Conservation (phyloP, 2,329 filamentous ascomycete species). For the Cladosporium phlei region DNA sequence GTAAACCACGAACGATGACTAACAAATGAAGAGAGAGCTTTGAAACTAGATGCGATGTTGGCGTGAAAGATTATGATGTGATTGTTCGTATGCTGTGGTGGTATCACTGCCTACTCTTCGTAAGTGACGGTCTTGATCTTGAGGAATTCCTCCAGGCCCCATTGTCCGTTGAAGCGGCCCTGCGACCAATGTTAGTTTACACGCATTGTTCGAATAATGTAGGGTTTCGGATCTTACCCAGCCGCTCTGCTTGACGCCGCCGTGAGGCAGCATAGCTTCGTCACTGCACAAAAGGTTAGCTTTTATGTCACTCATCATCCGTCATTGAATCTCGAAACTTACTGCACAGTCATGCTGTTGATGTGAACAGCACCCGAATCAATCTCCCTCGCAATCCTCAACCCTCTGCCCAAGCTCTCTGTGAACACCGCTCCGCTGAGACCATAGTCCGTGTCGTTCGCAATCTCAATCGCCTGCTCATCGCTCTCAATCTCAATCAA, state of each 20-base stretch:
- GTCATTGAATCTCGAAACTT: not conserved
- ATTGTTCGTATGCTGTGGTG: too few relatives aligned
- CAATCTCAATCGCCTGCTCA: conserved; percentile 66
- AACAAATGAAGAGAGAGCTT: too few relatives aligned
- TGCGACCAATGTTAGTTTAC: not conserved
- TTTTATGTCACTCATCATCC: not conserved
- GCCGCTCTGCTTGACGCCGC: conserved; percentile 47
- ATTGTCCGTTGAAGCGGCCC: conserved; percentile 43
- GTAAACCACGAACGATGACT: too few relatives aligned
- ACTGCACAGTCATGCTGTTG: conserved; percentile 48
- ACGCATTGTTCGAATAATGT: not conserved
- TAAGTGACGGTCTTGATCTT: conserved; percentile 33
- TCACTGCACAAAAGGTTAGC: conserved; percentile 28
- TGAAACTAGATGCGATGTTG: too few relatives aligned
- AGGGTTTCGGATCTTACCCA: conserved; percentile 25
- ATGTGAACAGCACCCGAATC: conserved; percentile 58
- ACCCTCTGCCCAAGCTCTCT: conserved; percentile 51
- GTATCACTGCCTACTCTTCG: too few relatives aligned
- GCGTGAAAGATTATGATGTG: too few relatives aligned
- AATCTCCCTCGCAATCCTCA: conserved; percentile 42
- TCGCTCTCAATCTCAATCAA: conserved; percentile 62
- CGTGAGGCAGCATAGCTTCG: conserved; percentile 45
- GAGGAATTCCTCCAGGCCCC: conserved; percentile 46
- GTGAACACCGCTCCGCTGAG: conserved; percentile 69
- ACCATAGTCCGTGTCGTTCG: conserved; percentile 80